phyloP scores from a whole-genome alignment of 1,284 basidiomycete genomes.

The Abortiporus biennis region DNA sequence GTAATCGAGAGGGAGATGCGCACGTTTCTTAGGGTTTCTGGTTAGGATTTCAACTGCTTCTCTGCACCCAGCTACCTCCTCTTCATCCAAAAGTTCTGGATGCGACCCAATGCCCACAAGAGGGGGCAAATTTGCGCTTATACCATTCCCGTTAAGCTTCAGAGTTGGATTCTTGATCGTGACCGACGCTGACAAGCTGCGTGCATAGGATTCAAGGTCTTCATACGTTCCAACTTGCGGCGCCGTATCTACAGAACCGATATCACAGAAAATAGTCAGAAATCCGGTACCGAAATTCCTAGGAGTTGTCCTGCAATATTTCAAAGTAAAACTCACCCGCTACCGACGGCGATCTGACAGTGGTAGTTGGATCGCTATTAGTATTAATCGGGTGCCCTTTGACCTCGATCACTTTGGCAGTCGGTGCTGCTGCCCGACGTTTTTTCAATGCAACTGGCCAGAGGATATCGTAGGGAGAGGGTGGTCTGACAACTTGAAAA shows the following conservation, averaged over 20 bases:
- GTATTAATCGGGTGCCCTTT: background rate
- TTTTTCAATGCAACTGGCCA: no score
- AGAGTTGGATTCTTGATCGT: no score
- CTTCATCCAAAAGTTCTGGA: no score
- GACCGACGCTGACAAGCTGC: conserved; percentile 38
- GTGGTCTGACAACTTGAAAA: conserved; percentile 42
- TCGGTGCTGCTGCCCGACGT: no score
- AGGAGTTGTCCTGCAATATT: no score
- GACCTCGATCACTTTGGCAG: conserved; percentile 9
- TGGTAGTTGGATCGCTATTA: no score
- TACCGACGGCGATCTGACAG: no score
- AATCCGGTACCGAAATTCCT: no score
- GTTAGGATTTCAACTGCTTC: conserved; percentile 90
- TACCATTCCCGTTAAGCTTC: background rate
- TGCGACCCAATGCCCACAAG: no score
- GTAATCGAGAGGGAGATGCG: conserved; percentile 17
- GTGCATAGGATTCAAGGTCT: conserved; percentile 31
- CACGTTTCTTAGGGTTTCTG: conserved; percentile 82
- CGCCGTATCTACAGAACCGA: conserved; percentile 1
- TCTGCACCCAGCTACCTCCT: conserved; percentile 64
- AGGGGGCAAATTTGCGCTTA: no score
- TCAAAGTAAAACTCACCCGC: no score
- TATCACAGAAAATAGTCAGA: no score
- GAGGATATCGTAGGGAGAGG: conserved; percentile 59
- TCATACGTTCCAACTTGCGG: conserved; percentile 17